phyloP scores from a whole-genome alignment of 2,329 filamentous ascomycete genomes.

The Lomentospora prolificans region DNA sequence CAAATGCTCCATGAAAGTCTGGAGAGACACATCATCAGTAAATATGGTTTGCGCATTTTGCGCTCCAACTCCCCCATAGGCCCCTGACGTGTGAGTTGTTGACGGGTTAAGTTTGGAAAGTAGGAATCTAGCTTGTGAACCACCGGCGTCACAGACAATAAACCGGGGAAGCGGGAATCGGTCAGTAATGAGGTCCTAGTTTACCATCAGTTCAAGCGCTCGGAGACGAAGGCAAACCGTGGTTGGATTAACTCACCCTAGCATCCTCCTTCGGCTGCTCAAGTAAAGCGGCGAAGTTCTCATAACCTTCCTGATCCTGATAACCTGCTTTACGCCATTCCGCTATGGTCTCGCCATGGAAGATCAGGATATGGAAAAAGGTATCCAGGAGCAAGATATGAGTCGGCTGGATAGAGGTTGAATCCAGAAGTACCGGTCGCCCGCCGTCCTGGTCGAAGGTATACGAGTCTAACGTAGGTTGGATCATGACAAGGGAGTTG shows the following conservation, averaged over 20 bases:
- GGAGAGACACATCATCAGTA: slow-evolving; percentile 93
- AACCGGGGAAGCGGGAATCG: slow-evolving; percentile 97
- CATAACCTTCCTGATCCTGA: slow-evolving; percentile 95
- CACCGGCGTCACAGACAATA: slow-evolving; percentile 97
- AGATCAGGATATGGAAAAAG: slow-evolving; percentile 99
- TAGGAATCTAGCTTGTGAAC: slow-evolving; percentile 93
- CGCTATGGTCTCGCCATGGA: slow-evolving; percentile 95
- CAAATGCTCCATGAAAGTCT: slow-evolving; percentile 98
- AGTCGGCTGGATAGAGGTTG: slow-evolving; percentile 87
- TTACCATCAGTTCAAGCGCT: slow-evolving; percentile 16
- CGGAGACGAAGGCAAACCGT: background rate
- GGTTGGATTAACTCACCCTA: slow-evolving; percentile 66
- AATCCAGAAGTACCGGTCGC: slow-evolving; percentile 89
- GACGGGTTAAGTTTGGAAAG: slow-evolving; percentile 95
- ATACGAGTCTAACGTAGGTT: slow-evolving; percentile 94
- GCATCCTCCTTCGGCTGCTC: slow-evolving; percentile 96
- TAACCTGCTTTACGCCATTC: slow-evolving; percentile 98
- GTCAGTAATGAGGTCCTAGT: slow-evolving; percentile 89
- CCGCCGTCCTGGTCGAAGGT: slow-evolving; percentile 92
- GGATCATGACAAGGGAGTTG: slow-evolving; percentile 97
- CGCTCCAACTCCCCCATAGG: slow-evolving; percentile 76
- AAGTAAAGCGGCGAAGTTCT: slow-evolving; percentile 82
- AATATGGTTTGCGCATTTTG: slow-evolving; percentile 96
- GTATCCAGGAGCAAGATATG: slow-evolving; percentile 93
- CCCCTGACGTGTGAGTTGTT: slow-evolving; percentile 88